phyloP scores from a whole-genome alignment of 2,329 filamentous ascomycete species.

The Sporothrix curviconia region DNA sequence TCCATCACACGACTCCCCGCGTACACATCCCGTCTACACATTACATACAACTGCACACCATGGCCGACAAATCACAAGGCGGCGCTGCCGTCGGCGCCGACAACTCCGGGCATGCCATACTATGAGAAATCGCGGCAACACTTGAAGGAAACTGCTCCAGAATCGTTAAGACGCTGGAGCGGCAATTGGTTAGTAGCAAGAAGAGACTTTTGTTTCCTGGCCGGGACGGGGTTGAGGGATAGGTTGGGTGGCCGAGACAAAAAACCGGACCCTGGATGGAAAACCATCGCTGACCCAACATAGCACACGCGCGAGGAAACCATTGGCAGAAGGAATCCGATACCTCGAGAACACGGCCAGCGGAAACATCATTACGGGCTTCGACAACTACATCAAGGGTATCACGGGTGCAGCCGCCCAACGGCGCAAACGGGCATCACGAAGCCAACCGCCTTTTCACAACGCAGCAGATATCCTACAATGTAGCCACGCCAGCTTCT shows the following conservation, averaged over 20 bases:
- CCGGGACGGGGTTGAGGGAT: no score
- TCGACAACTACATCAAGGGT: constrained; percentile 97
- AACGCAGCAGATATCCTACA: constrained; percentile 58
- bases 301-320: constrained; percentile 55
- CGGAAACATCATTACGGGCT: constrained; percentile 95
- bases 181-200: constrained; percentile 25
- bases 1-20: background rate
- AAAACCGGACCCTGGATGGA: no score
- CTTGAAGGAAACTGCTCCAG: constrained; percentile 58
- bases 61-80: constrained; percentile 28
- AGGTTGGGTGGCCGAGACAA: no score
- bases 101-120: constrained; percentile 52
- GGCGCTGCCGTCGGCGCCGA: constrained; percentile 28
- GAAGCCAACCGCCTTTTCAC: constrained; percentile 67
- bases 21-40: background rate
- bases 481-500: no score
- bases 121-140: constrained; percentile 67
- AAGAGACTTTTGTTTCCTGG: no score
- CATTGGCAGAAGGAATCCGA: constrained; percentile 76
- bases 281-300: background rate
- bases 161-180: constrained; percentile 54
- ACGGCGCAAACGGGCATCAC: constrained; percentile 56
- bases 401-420: constrained; percentile 56
- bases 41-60: constrained; percentile 11
- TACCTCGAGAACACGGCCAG: constrained; percentile 86